Evolutionary conservation across 257 asterid genomes (phyloP).

Genomic region (Nicotiana knightiana): DNA sequence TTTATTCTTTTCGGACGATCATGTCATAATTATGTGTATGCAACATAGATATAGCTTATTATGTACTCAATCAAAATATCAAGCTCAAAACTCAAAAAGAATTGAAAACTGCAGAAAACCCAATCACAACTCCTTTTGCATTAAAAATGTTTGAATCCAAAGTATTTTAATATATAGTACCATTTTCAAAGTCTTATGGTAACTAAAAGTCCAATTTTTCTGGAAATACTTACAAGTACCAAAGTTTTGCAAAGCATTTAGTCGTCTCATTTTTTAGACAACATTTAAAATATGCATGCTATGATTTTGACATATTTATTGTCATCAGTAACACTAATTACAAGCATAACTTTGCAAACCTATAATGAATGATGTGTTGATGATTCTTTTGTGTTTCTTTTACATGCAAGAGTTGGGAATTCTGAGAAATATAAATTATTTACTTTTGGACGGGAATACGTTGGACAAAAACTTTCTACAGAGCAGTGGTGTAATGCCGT

Average conservation of each 20-base stretch:
- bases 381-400: not conserved
- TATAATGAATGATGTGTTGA: not conserved
- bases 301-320: not conserved
- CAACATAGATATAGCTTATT: not conserved
- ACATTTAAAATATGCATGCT: too few species aligned
- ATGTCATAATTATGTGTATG: not conserved
- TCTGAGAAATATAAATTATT: not conserved
- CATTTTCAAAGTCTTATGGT: not conserved
- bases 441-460: not conserved
- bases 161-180: too few species aligned
- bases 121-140: too few species aligned
- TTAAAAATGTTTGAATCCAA: too few species aligned
- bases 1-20: not conserved
- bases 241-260: not conserved
- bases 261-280: too few species aligned
- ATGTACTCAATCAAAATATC: not conserved
- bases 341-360: too few species aligned
- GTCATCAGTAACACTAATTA: not conserved
- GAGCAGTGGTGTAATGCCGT: not conserved
- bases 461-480: not conserved
- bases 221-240: not conserved
- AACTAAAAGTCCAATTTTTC: too few species aligned
- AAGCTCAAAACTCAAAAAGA: too few species aligned
- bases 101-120: too few species aligned
- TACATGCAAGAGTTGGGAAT: not conserved